Evolutionary conservation across 2,329 filamentous ascomycete genomes (phyloP), one percentile per base, ranked within the genome.

Genomic region (Fusarium equiseti): DNA sequence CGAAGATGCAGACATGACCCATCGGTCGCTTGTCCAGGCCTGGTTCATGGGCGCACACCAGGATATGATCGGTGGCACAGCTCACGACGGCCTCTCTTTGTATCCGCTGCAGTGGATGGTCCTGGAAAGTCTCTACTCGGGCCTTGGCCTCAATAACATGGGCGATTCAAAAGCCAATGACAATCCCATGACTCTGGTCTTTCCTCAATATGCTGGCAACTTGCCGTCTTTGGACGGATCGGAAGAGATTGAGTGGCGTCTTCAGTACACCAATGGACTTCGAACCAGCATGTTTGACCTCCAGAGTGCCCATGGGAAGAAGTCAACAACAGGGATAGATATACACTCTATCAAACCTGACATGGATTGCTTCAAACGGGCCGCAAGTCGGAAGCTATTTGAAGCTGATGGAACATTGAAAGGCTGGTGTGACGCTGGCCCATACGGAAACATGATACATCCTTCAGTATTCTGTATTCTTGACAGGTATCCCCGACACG

Each of bases 101-200:
- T 75, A 75, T 13, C 70, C 73, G 0, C 43, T 75, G 0, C 73
- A 75, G 26, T 75, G 73, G 73, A 76, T 75, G 10, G 12, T 75
- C 12, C 15, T 76, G 1, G 73, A 75, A 44, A 73, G 73, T 15
- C 51, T 75, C 8, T 52, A 57, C 12, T 62, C 58, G 1, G 73
- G 73, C 1, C 64, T 75, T 1, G 52, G 35, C 2, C 16, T 75
- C 3, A 35, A 51, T 1, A 40, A 49, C 1, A 63, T 49, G 27
- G 49, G 46, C 1, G 64, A 71, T 15, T 58, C 63, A 13, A 58
- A 45, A 1, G 24, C 46, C 1, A 46, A 9, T 4, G 64, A 72
- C 1, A 66, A 67, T 10, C 57, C 73, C 0, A 50, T 75, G 31
- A n/a, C 64, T 1, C 45, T 75, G 1, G 42, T 73, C 2, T 75